Base-by-base conservation (phyloP, 768 basidiomycete genomes). In the Psilocybe subaeruginosa region DNA sequence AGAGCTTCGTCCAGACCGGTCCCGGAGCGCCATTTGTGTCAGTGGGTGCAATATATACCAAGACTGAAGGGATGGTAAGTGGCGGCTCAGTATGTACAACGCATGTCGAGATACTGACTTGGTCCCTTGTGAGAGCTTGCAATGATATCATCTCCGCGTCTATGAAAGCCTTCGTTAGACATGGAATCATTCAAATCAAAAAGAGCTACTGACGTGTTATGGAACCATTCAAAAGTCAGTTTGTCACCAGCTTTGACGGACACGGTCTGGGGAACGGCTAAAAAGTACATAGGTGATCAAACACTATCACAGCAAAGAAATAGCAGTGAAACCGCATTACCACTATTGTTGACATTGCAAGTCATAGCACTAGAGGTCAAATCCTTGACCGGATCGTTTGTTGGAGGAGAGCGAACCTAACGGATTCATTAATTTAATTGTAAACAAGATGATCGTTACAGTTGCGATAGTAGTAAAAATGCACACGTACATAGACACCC, bases 211-310 rank as follows among this genome's bases (percentile, higher is more conserved):
- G 61, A 74, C 75, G 49, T 68, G 60, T 69, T 62, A 41, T 76
- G 75, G 61, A 72, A 70, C 76, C 76, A 77, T 53, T 77, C 74
- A 49, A 76, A 76, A 9, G 73, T 76, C n/a, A 77, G 57, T 47
- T 67, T 66, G 58, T 75, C 74, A 9, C 73, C 75, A 39, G 73
- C 63, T 19, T 72, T 70, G 50, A 76, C 74, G 4, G 67, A 63
- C 30, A 77, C 61, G 7, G 68, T 68, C n/a, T 65, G 64, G 6
- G 73, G 60, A 29, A 76, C 74, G 35, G 62, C 73, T 76, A 37
- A 7, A 31, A 31, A 50, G 14, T 46, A 8, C n/a, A 47, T 47
- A 47, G n/a, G 5, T 4, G 17, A 14, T 60, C 33, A 37, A 47
- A 30, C 14, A 17, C 49, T 43, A 52, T 49, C n/a, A 19, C 12